Percentiles rank a stretch among this genome's conserved stretches.
phyloP scores from a whole-genome alignment of 2,329 filamentous ascomycete species.

The Aureobasidium sp. region DNA sequence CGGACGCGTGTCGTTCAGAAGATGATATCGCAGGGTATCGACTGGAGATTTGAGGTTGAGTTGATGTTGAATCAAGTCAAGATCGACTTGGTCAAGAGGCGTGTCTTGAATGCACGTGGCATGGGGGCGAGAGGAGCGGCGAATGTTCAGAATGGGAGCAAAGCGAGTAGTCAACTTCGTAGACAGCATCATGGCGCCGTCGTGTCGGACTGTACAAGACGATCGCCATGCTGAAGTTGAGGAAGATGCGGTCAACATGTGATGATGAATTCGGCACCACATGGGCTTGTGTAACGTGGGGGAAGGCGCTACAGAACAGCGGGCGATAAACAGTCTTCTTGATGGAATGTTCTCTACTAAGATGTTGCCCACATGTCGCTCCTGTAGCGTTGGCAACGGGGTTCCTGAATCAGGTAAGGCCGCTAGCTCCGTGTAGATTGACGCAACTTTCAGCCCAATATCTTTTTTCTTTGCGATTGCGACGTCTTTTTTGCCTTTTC shows the following conservation, averaged over 20 bases:
- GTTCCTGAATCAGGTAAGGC: constrained; percentile 8
- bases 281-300: constrained; percentile 8
- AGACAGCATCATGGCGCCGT: background rate
- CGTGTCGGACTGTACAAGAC: background rate
- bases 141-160: background rate
- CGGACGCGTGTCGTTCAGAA: background rate
- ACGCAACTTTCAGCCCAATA: constrained; percentile 3
- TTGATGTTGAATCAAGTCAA: constrained; percentile 3
- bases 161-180: background rate
- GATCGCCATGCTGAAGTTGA: background rate
- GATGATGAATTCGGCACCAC: background rate
- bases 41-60: constrained; percentile 6
- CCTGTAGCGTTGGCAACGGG: background rate
- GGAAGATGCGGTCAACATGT: background rate
- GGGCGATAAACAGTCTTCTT: background rate
- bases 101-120: background rate
- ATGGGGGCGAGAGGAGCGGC: background rate
- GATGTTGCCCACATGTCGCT: background rate
- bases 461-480: constrained; percentile 5
- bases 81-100: background rate
- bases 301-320: background rate
- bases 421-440: constrained; percentile 5
- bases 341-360: background rate
- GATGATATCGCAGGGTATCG: constrained; percentile 3
- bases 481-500: background rate